phyloP scores from a whole-genome alignment of 768 basidiomycete species.

The Serendipita sp. region DNA sequence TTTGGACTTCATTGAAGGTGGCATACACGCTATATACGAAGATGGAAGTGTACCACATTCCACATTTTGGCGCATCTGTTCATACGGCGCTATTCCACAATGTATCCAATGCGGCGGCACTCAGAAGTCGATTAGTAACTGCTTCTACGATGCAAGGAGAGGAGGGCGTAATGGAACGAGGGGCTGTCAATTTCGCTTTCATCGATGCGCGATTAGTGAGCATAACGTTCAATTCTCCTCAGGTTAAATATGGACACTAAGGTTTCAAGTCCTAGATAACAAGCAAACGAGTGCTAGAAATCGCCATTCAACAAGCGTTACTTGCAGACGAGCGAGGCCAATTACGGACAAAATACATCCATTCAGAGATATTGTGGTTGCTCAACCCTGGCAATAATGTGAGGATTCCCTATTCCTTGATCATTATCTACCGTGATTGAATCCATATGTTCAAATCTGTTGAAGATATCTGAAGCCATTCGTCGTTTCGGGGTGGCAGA shows the following conservation, averaged over 20 bases:
- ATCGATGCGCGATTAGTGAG: constrained; percentile 71
- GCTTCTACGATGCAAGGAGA: constrained; percentile 46
- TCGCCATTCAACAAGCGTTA: constrained; percentile 70
- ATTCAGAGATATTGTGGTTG: constrained; percentile 81
- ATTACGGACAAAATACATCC: constrained; percentile 70
- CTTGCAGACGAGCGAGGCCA: constrained; percentile 41
- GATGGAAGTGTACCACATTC: constrained; percentile 23
- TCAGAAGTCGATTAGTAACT: constrained; percentile 51
- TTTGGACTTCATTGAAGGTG: too few relatives aligned
- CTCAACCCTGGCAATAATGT: constrained; percentile 83
- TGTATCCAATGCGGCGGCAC: constrained; percentile 43
- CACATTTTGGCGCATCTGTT: constrained; percentile 22
- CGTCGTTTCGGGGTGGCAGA: constrained; percentile 72
- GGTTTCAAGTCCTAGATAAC: constrained; percentile 43
- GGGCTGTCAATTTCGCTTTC: constrained; percentile 80
- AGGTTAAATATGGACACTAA: background rate
- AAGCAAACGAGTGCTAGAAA: constrained; percentile 63
- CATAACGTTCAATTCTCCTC: constrained; percentile 4
- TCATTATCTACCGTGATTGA: background rate
- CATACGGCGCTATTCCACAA: constrained; percentile 51
- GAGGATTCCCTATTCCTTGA: constrained; percentile 10
- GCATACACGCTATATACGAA: background rate
- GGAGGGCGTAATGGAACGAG: constrained; percentile 51
- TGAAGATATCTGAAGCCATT: constrained; percentile 79
- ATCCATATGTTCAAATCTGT: background rate